Percentiles rank a stretch among this genome's conserved stretches.
These are phyloP conservation scores for Balakata baccata DNA, from an alignment of 345 rosid genomes.

Conservation along the genomic window DNA sequence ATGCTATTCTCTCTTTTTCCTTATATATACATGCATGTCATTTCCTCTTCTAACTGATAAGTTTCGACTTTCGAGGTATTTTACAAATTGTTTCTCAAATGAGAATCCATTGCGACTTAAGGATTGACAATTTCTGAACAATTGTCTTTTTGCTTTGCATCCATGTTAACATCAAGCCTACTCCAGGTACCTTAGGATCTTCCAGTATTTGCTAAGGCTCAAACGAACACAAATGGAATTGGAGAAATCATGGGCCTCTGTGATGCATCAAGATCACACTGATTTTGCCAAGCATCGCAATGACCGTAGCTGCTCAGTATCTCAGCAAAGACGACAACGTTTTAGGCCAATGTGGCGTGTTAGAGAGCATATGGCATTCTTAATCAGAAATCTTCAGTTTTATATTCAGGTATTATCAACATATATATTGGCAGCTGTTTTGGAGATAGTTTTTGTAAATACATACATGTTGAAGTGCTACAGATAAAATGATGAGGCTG, in stretches of 20 bases:
- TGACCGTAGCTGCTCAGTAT: slow-evolving; percentile 49
- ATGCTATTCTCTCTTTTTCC: background rate
- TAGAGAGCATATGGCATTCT: slow-evolving; percentile 97
- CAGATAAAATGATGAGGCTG: background rate
- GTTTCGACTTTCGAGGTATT: slow-evolving; percentile 2
- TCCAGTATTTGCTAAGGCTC: slow-evolving; percentile 84
- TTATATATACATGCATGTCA: background rate
- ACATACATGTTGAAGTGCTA: slow-evolving; percentile 9
- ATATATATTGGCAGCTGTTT: slow-evolving; percentile 7
- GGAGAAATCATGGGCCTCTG: slow-evolving; percentile 99
- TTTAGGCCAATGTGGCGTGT: slow-evolving; percentile 91
- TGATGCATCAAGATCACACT: slow-evolving; percentile 90
- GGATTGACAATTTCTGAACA: slow-evolving; percentile 8
- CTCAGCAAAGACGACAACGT: slow-evolving; percentile 72
- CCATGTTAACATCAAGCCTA: slow-evolving; percentile 21
- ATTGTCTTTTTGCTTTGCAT: background rate
- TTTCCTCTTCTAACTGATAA: background rate
- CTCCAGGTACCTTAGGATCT: slow-evolving; percentile 74
- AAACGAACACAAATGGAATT: slow-evolving; percentile 94
- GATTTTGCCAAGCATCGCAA: slow-evolving; percentile 69
- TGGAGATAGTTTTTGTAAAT: background rate
- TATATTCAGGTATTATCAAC: slow-evolving; percentile 70
- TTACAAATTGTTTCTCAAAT: slow-evolving; percentile 2
- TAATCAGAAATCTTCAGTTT: slow-evolving; percentile 93
- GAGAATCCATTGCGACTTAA: background rate